Conservation (phyloP, 2,329 filamentous ascomycete genomes). For the Xylariaceae sp. region DNA sequence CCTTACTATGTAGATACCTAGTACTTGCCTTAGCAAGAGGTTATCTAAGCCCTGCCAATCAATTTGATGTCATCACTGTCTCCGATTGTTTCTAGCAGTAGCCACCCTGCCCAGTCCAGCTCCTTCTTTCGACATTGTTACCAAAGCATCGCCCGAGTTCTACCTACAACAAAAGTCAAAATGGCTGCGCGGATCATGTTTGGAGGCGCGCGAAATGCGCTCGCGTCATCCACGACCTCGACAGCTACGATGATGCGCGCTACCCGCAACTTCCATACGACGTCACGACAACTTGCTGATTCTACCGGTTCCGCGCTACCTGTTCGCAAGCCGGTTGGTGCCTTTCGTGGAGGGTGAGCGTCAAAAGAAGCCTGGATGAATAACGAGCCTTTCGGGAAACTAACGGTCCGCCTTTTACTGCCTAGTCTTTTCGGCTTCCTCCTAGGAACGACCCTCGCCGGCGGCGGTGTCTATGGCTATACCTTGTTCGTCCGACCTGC, state of each 20-base stretch:
- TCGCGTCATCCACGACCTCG: slow-evolving; percentile 23
- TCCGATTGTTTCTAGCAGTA: slow-evolving; percentile 2
- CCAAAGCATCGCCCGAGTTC: background rate
- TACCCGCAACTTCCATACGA: slow-evolving; percentile 46
- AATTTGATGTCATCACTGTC: slow-evolving; percentile 4
- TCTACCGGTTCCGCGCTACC: slow-evolving; percentile 43
- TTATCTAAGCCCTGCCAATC: background rate
- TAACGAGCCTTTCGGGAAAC: background rate
- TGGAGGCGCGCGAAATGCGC: slow-evolving; percentile 35
- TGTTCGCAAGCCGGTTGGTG: slow-evolving; percentile 53
- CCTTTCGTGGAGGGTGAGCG: slow-evolving; percentile 56
- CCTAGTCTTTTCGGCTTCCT: slow-evolving; percentile 84
- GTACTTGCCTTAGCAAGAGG: background rate
- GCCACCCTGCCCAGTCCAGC: slow-evolving; percentile 5
- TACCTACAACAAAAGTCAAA: slow-evolving; percentile 17
- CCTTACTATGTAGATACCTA: background rate
- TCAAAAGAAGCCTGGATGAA: background rate
- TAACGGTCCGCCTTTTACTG: background rate
- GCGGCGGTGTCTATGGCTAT: slow-evolving; percentile 83
- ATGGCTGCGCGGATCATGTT: slow-evolving; percentile 46
- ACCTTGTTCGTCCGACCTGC: slow-evolving; percentile 47
- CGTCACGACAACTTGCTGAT: slow-evolving; percentile 38
- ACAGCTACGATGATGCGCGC: slow-evolving; percentile 19
- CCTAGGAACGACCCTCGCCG: slow-evolving; percentile 72
- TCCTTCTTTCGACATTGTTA: background rate